Base-by-base conservation (phyloP, 2,329 filamentous ascomycete species). In the Aureobasidium sp. region DNA sequence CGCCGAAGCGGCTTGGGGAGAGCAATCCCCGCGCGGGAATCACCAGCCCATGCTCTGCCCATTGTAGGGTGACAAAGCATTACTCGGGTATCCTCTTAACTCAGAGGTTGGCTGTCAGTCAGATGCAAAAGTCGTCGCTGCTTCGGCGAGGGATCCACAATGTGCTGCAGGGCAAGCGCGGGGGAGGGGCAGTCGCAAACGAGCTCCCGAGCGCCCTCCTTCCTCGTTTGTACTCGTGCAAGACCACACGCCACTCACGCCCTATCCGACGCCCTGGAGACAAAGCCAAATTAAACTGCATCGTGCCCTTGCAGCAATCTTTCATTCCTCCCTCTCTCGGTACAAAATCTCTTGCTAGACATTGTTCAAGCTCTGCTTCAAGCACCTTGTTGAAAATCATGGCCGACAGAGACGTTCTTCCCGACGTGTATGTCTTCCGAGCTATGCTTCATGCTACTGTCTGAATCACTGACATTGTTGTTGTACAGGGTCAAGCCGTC, bases 401-500 rank as follows among this genome's bases (percentile, higher is more conserved):
- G 32, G 73, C 75, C 27, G 78, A 79, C 65, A 71, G 77, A 64
- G 77, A 79, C 63, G 74, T 79, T 61, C 74, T 79, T 50, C 75
- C 77, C 10, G 70, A 73, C 64, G 75, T 75, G 77, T 78, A 66
- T 70, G 75, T 66, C 34, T 8, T 27, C 24, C 34, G n/a, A n/a
- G 5, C 10, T n/a, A 12, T 7, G 36, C 34, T 24, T 9, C 15
- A 4, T 17, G 10, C 24, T 34, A 27, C 4, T 8, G 3, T 41
- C 44, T 7, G 4, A 10, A 15, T 27, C 2, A 17, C 41, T 63
- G 41, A 62, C 36, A 20, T 10, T 8, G 20, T 13, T 50, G 2
- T 27, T 41, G 10, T 51, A 44, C 65, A 87, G 84, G 71, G 85
- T 93, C 72, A 93, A 91, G 78, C 92, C 94, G 2, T 79, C 81